Base-by-base conservation (phyloP, 2,329 filamentous ascomycete species). In the Paraconiothyrium sp. region DNA sequence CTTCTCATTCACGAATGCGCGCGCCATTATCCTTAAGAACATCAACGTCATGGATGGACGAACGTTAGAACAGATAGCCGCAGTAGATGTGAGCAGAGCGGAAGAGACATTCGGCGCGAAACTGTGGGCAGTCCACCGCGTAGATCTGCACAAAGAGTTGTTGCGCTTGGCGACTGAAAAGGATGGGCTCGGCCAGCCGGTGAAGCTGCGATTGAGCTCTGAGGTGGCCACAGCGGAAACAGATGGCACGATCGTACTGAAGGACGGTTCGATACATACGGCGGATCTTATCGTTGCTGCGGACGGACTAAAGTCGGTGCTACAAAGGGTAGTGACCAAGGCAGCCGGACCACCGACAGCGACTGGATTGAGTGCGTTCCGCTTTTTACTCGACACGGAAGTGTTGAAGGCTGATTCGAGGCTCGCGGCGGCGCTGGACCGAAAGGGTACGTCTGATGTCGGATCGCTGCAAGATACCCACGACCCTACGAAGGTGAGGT, bases 221-320 rank as follows among this genome's bases (percentile, higher is more conserved):
- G 59, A 54, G 47, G 52, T 55, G 5, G 46, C 50, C 4, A 37
- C 39, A 14, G 44, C 55, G 2, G 24, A 32, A 27, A 27, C 22
- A 32, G 43, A 62, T 13, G 62, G 62, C 1, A 43, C 39, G 4
- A 54, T 64, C 27, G 27, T 39, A 14, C 39, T 65, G 2, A 44
- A 57, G n/a, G 48, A 60, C 20, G 62, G 62, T 35, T 30, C 41
- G 7, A n/a, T 32, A n/a, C 47, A 54, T 11, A 57, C 24, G 14
- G 60, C 60, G 22, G 62, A 65, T 50, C 50, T 65, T 4, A 46
- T 65, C 2, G 56, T 61, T 30, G 56, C 49, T 13, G 59, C 59
- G 6, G 62, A 64, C 20, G 62, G 60, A 13, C 39, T 59, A 24
- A 46, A 59, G 24, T 54, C 47, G 30, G 58, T 50, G 11, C 34